Evolutionary conservation across 139 green algal genomes (phyloP).

Genomic region (Chlamydomonas asymmetrica): DNA sequence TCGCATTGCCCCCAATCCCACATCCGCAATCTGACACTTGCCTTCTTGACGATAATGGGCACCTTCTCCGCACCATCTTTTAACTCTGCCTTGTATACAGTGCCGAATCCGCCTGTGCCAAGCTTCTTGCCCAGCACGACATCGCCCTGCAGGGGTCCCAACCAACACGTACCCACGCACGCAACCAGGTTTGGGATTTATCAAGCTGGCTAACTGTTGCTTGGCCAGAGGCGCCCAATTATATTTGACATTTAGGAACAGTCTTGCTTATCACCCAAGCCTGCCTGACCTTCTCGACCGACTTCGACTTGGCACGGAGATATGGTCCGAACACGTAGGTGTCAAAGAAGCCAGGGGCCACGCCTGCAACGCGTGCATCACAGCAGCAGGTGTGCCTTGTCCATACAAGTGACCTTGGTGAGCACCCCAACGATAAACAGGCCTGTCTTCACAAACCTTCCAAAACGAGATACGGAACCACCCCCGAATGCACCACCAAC

Average conservation of each 20-base stretch:
- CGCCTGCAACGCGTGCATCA: background rate
- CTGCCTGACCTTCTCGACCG: too few species aligned
- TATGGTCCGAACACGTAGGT: too few species aligned
- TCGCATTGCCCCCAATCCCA: background rate
- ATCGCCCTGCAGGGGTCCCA: conserved; percentile 57
- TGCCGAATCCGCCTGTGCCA: conserved; percentile 90
- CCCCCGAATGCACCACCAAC: too few species aligned
- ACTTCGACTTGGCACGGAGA: too few species aligned
- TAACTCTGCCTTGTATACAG: conserved; percentile 79
- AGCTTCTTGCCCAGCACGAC: conserved; percentile 84
- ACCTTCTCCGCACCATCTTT: conserved; percentile 35
- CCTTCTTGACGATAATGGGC: conserved; percentile 78
- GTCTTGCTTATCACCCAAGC: background rate
- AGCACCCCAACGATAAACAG: background rate
- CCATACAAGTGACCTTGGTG: background rate
- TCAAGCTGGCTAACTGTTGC: background rate
- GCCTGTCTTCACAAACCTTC: too few species aligned
- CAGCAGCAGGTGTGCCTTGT: background rate
- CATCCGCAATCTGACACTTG: background rate
- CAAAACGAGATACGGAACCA: too few species aligned
- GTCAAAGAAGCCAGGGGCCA: conserved; percentile 11
- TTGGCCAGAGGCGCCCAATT: too few species aligned
- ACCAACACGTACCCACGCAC: background rate
- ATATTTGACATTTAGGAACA: background rate
- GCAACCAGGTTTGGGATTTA: background rate